Evolutionary conservation across 352 stramenopile genomes (phyloP), one percentile per base, ranked within the genome.

Genomic region (Phytophthora meadii): DNA sequence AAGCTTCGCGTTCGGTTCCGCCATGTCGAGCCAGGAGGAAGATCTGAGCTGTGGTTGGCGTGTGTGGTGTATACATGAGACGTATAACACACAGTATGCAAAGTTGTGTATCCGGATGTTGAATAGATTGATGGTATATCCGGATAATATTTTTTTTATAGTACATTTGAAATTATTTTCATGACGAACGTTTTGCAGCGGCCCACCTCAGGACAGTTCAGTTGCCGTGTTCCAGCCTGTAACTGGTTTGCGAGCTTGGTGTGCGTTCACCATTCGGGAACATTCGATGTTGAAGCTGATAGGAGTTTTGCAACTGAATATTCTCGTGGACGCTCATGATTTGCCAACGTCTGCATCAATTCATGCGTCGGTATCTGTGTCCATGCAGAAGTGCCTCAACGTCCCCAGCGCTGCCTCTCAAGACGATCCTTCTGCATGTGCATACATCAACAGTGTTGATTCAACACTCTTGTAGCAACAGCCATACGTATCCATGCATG

Each of bases 1-100:
- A 61, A 94, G 81, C 76, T 94, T 94, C 34, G 73, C 72, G 74
- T 77, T 88, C 61, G 86, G 66, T 56, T 81, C 54, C 45, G 67
- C 68, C 62, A 81, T 83, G 34, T 55, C 32, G 27, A 44, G 41
- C 5, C 4, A 55, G 7, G 37, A 42, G 37, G 37, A 56, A 70
- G 51, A 65, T 60, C 42, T 61, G 53, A 4, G 30, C 30, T 41
- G 27, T 65, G 48, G 65, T 48, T 64, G 47, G 47, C 40, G 65
- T 22, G 41, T 45, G 19, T 42, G 39, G 3, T 9, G 19, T 9
- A 62, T 36, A 64, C 41, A 7, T 34, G 36, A 27, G 32, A 17
- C 0, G 17, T n/a, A 27, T 30, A 22, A 22, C 19, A 22, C 19
- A 22, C 19, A 22, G 19, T 22, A 22, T 22, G 19, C 19, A 22